Conservation (phyloP, 257 asterid species). For the Vinca minor region DNA sequence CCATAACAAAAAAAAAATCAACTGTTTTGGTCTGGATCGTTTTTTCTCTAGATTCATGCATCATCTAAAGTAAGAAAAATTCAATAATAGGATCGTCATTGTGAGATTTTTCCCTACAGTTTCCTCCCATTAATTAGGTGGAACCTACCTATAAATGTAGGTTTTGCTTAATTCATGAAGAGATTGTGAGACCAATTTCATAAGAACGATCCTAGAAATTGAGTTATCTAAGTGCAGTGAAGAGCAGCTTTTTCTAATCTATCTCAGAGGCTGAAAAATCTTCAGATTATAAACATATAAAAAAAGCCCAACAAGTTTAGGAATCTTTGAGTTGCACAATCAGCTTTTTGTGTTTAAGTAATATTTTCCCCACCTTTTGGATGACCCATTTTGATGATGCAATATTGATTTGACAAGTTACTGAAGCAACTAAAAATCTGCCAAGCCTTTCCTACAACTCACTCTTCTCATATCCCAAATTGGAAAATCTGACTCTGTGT, state of each 20-base stretch:
- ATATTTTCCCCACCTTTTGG: neutral
- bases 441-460: constrained; percentile 24
- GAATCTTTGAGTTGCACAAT: constrained; percentile 24
- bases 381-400: constrained; percentile 13
- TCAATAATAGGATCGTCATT: too few relatives aligned
- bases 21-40: too few relatives aligned
- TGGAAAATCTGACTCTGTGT: constrained; percentile 11
- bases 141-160: too few relatives aligned
- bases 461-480: constrained; percentile 26
- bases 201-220: too few relatives aligned
- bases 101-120: too few relatives aligned
- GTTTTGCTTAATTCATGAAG: too few relatives aligned
- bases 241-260: neutral
- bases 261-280: constrained; percentile 10
- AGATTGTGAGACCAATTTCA: too few relatives aligned
- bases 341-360: neutral
- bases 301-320: constrained; percentile 8
- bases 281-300: neutral
- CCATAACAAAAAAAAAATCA: too few relatives aligned
- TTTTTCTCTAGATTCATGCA: too few relatives aligned
- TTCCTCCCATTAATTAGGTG: too few relatives aligned
- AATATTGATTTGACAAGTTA: constrained; percentile 59
- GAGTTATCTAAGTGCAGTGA: constrained; percentile 5
- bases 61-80: too few relatives aligned
- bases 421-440: constrained; percentile 39